phyloP scores from a whole-genome alignment of 225 moss, liverwort and hornwort species.

The Marchantia polymorpha region DNA sequence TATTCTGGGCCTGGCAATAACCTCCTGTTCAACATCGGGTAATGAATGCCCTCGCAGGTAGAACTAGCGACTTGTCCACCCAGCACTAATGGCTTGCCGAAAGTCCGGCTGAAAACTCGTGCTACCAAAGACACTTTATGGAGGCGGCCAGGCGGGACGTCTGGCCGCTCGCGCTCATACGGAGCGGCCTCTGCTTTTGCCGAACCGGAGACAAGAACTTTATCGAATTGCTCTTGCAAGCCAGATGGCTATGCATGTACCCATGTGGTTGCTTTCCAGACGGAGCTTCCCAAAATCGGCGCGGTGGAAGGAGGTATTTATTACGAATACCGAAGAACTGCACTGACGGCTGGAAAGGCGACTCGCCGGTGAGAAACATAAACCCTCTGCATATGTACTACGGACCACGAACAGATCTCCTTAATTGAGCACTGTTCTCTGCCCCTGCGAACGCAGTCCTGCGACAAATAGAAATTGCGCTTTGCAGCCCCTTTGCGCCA shows the following conservation, averaged over 20 bases:
- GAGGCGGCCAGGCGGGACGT: neutral
- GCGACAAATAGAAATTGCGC: neutral
- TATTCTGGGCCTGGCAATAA: neutral
- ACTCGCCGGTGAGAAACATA: conserved; percentile 22
- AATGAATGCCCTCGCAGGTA: neutral
- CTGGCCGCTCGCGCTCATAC: neutral
- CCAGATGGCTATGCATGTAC: conserved; percentile 6
- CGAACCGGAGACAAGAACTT: neutral
- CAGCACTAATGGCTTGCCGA: neutral
- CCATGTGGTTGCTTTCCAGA: neutral
- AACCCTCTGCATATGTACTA: conserved; percentile 10
- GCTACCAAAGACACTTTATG: neutral
- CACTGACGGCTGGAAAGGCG: conserved; percentile 22
- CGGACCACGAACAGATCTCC: conserved; percentile 8
- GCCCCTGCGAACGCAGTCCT: neutral
- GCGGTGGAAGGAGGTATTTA: conserved; percentile 15
- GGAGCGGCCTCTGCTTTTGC: neutral
- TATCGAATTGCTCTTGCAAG: neutral
- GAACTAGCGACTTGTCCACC: conserved; percentile 3
- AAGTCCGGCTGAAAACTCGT: conserved; percentile 6
- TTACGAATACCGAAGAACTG: conserved; percentile 13
- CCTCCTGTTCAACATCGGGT: neutral
- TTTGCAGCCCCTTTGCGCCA: neutral
- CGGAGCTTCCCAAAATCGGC: conserved; percentile 14
- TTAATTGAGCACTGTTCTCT: neutral